Base-by-base conservation (phyloP, 176 grass and related monocot species). In the Eragrostis curvula region DNA sequence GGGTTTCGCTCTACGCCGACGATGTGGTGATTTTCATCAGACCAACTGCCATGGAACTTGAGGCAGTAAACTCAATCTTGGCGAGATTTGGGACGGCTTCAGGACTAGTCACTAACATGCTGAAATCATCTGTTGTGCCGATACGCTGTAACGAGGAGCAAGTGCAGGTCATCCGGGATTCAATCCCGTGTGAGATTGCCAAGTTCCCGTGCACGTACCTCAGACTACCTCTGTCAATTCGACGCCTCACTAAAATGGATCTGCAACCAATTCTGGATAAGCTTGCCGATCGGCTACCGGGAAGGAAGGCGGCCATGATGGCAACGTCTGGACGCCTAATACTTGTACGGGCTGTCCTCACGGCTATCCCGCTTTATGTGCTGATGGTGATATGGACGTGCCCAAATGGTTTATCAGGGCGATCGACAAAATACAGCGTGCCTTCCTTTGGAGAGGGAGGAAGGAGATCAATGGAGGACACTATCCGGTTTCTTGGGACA, bases 1-100 rank as follows among this genome's bases (percentile, higher is more conserved):
- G 18, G 2, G 5, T 56, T 1, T 56, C n/a, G n/a, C n/a, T n/a
- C n/a, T n/a, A n/a, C n/a, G n/a, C n/a, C n/a, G n/a, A n/a, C n/a
- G n/a, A n/a, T 7, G 18, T 56, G 0, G 52, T n/a, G 18, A 21
- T 56, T 17, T 56, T 56, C 18, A 21, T 1, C 17, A 2, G 7
- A 0, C 5, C 52, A 6, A 21, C 8, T 5, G 18, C 0, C 1
- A 4, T 8, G 1, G 52, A 56, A 7, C 2, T 56, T 5, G 3
- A 0, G 0, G 0, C 18, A 8, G 21, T 21, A 3, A n/a, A n/a
- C 6, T 17, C 5, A 1, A n/a, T 56, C 0, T 7, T 56, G 1
- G 6, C 7, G 6, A 21, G 18, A 6, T 56, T 56, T 8, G 52
- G 52, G 0, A 7, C 6, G 0, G 52, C 52, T 1, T 56, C 18